phyloP scores from a whole-genome alignment of 2,329 filamentous ascomycete genomes.

The Fusarium pilosicola region DNA sequence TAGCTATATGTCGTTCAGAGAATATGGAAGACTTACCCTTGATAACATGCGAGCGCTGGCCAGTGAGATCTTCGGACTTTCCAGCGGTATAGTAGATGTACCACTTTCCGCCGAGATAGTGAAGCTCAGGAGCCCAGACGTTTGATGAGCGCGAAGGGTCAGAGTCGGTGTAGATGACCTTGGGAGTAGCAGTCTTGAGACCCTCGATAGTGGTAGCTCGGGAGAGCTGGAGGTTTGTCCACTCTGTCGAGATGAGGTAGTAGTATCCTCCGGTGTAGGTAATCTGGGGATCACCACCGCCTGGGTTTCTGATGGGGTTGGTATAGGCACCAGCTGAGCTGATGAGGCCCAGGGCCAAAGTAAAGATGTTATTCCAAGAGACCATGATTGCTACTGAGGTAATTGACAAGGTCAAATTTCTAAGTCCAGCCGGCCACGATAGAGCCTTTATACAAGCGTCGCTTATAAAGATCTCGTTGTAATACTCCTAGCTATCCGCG shows the following conservation, averaged over 20 bases:
- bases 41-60: slow-evolving; percentile 63
- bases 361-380: slow-evolving; percentile 25
- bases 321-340: slow-evolving; percentile 51
- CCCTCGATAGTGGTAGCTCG: slow-evolving; percentile 64
- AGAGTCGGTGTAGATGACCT: slow-evolving; percentile 60
- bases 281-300: slow-evolving; percentile 64
- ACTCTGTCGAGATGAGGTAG: slow-evolving; percentile 66
- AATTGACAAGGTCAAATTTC: not conserved
- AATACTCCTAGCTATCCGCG: not conserved
- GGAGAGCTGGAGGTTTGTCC: slow-evolving; percentile 64
- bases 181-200: slow-evolving; percentile 62
- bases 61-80: slow-evolving; percentile 54
- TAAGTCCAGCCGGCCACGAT: not conserved
- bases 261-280: slow-evolving; percentile 64
- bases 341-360: slow-evolving; percentile 22
- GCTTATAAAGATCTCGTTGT: not conserved
- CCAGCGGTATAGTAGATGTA: slow-evolving; percentile 69
- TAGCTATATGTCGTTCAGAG: accelerated
- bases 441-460: not conserved
- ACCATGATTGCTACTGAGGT: slow-evolving; percentile 8
- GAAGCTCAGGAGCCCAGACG: slow-evolving; percentile 68
- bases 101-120: slow-evolving; percentile 60
- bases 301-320: slow-evolving; percentile 61
- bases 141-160: slow-evolving; percentile 61
- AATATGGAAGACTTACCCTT: slow-evolving; percentile 50